Evolutionary conservation across 768 basidiomycete species (phyloP), one percentile per base, ranked within the genome.

Genomic region (Dacryopinax primogenitus): DNA sequence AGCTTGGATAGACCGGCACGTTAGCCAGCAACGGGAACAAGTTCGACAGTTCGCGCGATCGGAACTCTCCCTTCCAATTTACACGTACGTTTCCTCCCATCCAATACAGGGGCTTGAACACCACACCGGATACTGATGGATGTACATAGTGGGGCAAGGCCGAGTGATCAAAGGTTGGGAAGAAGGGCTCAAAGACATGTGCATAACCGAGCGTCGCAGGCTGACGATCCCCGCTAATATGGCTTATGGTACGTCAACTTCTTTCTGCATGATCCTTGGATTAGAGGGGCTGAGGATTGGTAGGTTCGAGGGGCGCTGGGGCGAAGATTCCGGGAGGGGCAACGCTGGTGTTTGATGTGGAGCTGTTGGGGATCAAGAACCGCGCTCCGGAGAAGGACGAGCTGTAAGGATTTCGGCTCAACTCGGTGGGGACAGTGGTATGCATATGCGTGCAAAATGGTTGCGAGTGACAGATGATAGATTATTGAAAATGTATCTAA

Each of bases 41-140:
- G 73, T 97, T 97, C 70, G 93, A 97, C 75, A 93, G 91, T 9
- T 92, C 90, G 83, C 87, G 70, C 6, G 88, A 92, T 78, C 87
- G 93, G 37, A 83, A 82, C 64, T 71, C 75, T 63, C 91, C 93
- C 1, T 79, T 97, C 7, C 81, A 86, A 61, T 79, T 96, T 71
- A 92, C 83, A 39, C 86, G 90, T 90, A 71, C 71, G 85, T 71
- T 62, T 30, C 21, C 51, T 18, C 26, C 30, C 18, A 23, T 32
- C 51, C 37, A 39, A 47, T 26, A 18, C 16, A 41, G 11, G 11
- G 1, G 21, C 4, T 28, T 3, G 6, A 32, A 58, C 26, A 58
- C 9, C 7, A 3, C 13, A 15, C 26, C 51, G 26, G 32, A 58
- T 18, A 3, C 51, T 3, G 26, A 3, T 58, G 7, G n/a, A n/a